Base-by-base conservation (phyloP, 768 basidiomycete species). In the Collybia mongolica region DNA sequence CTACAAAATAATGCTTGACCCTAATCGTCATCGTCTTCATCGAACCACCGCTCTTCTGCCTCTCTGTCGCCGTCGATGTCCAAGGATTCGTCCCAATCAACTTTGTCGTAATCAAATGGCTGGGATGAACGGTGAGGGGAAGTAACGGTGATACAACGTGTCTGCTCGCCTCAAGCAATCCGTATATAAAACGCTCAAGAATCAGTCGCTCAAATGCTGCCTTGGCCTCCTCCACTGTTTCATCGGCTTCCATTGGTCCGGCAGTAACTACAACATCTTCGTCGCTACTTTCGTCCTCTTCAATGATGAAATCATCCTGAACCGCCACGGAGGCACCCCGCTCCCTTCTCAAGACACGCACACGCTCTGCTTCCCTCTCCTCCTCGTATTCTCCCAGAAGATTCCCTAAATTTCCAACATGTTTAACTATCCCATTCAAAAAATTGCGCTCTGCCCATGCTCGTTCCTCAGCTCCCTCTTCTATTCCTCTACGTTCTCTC, bases 81-180 rank as follows among this genome's bases (percentile, higher is more conserved):
- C 67, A 86, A 76, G 36, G 70, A 71, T 48, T 91, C 89, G 58
- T 82, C 80, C 88, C 89, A 91, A 61, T 91, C 89, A 7, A 87
- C 76, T 44, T 63, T 62, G 52, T 86, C 86, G 50, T 91, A 91
- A 56, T 89, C 79, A 26, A 84, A 76, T 4, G 76, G 72, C 88
- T 91, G 60, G 19, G 39, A 38, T 26, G 24, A 24, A 35, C 46
- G 18, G 48, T 44, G 40, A 37, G 43, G 49, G 41, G n/a, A 32
- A 14, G 32, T 9, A 32, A 32, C 6, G 6, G 14, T 12, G 11
- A 49, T 6, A 17, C 17, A 23, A 44, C n/a, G 6, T 42, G 19
- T 17, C 37, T 24, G 67, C 82, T 66, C 67, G 83, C 90, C 65
- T 88, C 84, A 9, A 92, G 70, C 50, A 84, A 63, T 5, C 90